Evolutionary conservation across 495 filamentous ascomycete species (phyloP).

Genomic region (Podospora pseudocomata): DNA sequence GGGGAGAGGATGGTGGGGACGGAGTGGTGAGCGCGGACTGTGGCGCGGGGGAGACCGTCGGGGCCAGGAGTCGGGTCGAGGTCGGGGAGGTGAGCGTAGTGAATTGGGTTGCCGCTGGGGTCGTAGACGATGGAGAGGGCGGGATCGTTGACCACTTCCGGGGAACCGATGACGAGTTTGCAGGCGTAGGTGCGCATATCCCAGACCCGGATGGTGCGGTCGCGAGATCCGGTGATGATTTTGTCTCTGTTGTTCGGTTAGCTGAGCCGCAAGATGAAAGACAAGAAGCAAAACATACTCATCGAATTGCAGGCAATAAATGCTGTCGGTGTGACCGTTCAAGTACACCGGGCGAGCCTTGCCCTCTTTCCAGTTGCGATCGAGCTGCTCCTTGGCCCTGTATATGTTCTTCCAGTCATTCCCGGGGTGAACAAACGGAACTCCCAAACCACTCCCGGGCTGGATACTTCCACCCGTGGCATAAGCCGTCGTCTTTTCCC

Average conservation of each 20-base stretch:
- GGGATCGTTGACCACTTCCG: constrained; percentile 45
- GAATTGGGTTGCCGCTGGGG: constrained; percentile 38
- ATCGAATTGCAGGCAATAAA: constrained; percentile 97
- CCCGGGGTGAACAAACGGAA: constrained; percentile 45
- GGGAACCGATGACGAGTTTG: constrained; percentile 68
- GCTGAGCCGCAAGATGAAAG: constrained; percentile 12
- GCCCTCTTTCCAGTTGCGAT: constrained; percentile 73
- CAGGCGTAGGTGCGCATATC: constrained; percentile 83
- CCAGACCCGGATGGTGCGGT: constrained; percentile 93
- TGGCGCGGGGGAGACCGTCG: constrained; percentile 18
- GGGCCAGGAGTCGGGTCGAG: constrained; percentile 20
- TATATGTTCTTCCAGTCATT: constrained; percentile 87
- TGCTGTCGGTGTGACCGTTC: constrained; percentile 87
- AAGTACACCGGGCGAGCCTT: constrained; percentile 79
- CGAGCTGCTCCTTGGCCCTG: constrained; percentile 66
- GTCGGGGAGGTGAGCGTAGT: constrained; percentile 48
- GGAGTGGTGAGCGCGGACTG: constrained; percentile 38
- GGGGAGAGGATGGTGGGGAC: constrained; percentile 47
- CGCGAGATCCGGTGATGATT: constrained; percentile 93
- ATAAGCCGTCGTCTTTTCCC: constrained; percentile 56
- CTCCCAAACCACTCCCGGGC: constrained; percentile 46
- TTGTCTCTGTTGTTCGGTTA: constrained; percentile 60
- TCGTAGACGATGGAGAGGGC: constrained; percentile 39
- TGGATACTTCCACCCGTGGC: constrained; percentile 46
- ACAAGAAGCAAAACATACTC: constrained; percentile 56